These are phyloP conservation scores for Cyathus striatus DNA, from an alignment of 768 basidiomycete genomes.

Conservation along the genomic window DNA sequence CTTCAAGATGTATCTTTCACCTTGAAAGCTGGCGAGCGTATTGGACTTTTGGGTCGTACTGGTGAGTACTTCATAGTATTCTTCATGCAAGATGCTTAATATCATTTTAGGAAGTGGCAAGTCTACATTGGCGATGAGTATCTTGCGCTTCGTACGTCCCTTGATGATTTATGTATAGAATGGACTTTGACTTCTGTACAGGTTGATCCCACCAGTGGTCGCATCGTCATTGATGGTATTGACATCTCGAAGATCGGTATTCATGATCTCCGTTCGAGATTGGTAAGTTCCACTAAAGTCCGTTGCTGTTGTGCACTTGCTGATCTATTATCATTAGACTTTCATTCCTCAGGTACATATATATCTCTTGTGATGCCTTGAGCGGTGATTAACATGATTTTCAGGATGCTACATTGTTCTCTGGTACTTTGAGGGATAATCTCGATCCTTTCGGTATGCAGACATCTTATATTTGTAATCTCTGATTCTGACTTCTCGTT, in stretches of 20 bases:
- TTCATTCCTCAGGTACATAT: conserved; percentile 62
- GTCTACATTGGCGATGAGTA: conserved; percentile 81
- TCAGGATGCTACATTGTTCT: conserved; percentile 71
- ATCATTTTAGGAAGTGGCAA: conserved; percentile 66
- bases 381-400: background rate
- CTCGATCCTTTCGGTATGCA: conserved; percentile 63
- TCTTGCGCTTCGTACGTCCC: conserved; percentile 71
- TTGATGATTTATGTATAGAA: background rate
- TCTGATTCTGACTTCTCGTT: conserved; percentile 2
- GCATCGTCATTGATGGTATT: conserved; percentile 81
- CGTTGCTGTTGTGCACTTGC: conserved; percentile 1
- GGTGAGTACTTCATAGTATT: too few species aligned
- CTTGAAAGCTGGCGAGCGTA: conserved; percentile 64
- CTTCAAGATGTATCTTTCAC: conserved; percentile 72
- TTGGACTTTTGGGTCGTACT: conserved; percentile 79
- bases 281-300: conserved; percentile 36
- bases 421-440: conserved; percentile 73
- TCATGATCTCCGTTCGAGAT: conserved; percentile 72
- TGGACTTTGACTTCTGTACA: conserved; percentile 13
- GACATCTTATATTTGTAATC: background rate
- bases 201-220: conserved; percentile 73
- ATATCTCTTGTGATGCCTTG: background rate
- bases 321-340: conserved; percentile 38
- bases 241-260: conserved; percentile 84
- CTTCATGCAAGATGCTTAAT: too few species aligned